Percentiles rank a stretch among this genome's conserved stretches.
phyloP scores from a whole-genome alignment of 176 grass and related monocot genomes.

The Avena insularis region DNA sequence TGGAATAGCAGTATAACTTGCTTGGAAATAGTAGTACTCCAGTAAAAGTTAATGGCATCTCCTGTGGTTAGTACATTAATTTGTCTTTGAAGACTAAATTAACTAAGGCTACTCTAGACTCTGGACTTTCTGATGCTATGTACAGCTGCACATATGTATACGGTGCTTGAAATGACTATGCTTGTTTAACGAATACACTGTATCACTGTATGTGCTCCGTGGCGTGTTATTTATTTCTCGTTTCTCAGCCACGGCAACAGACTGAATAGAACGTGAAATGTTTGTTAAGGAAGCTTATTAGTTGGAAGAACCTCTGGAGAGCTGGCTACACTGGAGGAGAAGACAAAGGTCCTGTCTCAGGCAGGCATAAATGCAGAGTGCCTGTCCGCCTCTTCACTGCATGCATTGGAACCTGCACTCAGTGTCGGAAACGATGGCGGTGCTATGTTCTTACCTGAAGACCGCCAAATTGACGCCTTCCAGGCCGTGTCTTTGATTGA shows the following conservation, averaged over 20 bases:
- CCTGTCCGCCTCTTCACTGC: conserved; percentile 58
- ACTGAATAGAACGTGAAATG: conserved; percentile 38
- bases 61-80: neutral
- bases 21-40: neutral
- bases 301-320: conserved; percentile 74
- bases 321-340: conserved; percentile 63
- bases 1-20: neutral
- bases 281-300: conserved; percentile 83
- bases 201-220: neutral
- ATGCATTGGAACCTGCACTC: conserved; percentile 67
- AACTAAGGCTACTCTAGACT: neutral
- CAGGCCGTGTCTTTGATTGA: conserved; percentile 83
- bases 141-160: neutral
- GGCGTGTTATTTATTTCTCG: neutral
- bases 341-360: conserved; percentile 60
- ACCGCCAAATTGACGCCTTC: conserved; percentile 81
- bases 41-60: neutral
- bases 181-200: neutral
- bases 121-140: neutral
- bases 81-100: neutral
- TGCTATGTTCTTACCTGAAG: conserved; percentile 75
- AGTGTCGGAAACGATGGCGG: conserved; percentile 66
- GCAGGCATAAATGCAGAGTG: conserved; percentile 74
- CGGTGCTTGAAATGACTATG: neutral
- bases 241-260: neutral